A percentile compares a stretch with the other conserved stretches of the same genome.
phyloP scores from a whole-genome alignment of 2,329 filamentous ascomycete species.

The Chlorencoelia australis region DNA sequence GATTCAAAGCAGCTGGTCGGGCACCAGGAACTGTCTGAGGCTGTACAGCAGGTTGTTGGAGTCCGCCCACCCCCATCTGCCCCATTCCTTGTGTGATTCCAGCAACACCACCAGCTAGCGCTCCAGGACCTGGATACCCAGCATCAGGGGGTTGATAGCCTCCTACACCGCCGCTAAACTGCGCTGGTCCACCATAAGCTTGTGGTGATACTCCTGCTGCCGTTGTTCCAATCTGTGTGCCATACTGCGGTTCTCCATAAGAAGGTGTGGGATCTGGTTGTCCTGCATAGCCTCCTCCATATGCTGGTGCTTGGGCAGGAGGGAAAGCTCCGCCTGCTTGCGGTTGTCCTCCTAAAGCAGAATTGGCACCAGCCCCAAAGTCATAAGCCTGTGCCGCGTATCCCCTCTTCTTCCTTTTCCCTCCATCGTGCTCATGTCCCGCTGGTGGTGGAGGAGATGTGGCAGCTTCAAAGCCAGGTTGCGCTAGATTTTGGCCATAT shows the following conservation, averaged over 20 bases:
- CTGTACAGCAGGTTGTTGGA: constrained; percentile 21
- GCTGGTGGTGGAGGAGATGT: constrained; percentile 23
- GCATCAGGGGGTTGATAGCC: constrained; percentile 56
- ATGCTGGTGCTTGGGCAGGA: constrained; percentile 28
- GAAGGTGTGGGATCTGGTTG: constrained; percentile 20
- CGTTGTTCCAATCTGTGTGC: constrained; percentile 28
- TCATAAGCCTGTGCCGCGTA: constrained; percentile 95
- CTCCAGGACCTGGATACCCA: constrained; percentile 50
- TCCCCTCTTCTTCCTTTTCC: constrained; percentile 81
- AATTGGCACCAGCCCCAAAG: constrained; percentile 81
- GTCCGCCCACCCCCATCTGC: constrained; percentile 57
- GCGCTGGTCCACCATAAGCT: constrained; percentile 24
- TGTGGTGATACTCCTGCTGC: constrained; percentile 28
- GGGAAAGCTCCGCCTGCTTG: constrained; percentile 41
- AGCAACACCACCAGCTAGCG: constrained; percentile 38
- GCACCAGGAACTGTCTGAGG: constrained; percentile 43
- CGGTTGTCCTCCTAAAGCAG: constrained; percentile 54
- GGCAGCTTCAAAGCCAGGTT: constrained; percentile 23
- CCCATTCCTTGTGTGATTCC: constrained; percentile 78
- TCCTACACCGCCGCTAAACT: constrained; percentile 30
- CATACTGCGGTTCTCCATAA: constrained; percentile 24
- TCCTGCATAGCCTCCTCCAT: constrained; percentile 28
- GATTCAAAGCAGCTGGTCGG: constrained; percentile 56
- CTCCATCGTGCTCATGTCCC: constrained; percentile 33
- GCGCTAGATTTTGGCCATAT: constrained; percentile 33